These are phyloP conservation scores for Didymella pinodella DNA, from an alignment of 2,329 filamentous ascomycete genomes.

Conservation along the genomic window DNA sequence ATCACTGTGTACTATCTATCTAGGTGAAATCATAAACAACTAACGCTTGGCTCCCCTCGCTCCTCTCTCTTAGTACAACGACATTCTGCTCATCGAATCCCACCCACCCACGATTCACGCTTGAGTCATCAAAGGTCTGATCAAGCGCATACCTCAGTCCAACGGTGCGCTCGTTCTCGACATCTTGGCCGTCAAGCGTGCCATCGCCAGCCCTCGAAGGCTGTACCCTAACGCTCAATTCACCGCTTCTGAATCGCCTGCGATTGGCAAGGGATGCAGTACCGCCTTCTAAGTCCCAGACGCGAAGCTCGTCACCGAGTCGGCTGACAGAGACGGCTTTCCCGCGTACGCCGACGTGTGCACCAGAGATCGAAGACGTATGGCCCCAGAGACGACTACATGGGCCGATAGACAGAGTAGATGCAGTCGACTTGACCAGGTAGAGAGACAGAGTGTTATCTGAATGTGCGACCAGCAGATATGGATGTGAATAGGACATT, in stretches of 20 bases:
- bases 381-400: constrained; percentile 88
- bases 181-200: constrained; percentile 26
- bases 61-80: constrained; percentile 79
- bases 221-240: constrained; percentile 63
- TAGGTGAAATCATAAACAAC: constrained; percentile 88
- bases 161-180: constrained; percentile 38
- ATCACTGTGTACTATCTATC: constrained; percentile 1
- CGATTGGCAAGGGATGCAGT: constrained; percentile 57
- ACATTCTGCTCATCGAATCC: constrained; percentile 93
- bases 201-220: constrained; percentile 46
- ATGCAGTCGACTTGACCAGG: constrained; percentile 76
- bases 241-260: constrained; percentile 53
- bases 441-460: constrained; percentile 90
- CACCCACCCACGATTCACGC: constrained; percentile 69
- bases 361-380: constrained; percentile 86
- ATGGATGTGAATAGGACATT: constrained; percentile 74
- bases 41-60: constrained; percentile 73
- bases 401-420: constrained; percentile 71
- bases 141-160: constrained; percentile 49
- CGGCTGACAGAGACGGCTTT: constrained; percentile 90
- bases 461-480: constrained; percentile 80
- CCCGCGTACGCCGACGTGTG: constrained; percentile 82
- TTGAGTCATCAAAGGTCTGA: constrained; percentile 50
- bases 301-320: constrained; percentile 71
- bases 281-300: constrained; percentile 88